Percentiles rank a stretch among this genome's conserved stretches.
Evolutionary conservation across 1,139 yeast genomes (phyloP).

Genomic region (Wickerhamomyces sp.): DNA sequence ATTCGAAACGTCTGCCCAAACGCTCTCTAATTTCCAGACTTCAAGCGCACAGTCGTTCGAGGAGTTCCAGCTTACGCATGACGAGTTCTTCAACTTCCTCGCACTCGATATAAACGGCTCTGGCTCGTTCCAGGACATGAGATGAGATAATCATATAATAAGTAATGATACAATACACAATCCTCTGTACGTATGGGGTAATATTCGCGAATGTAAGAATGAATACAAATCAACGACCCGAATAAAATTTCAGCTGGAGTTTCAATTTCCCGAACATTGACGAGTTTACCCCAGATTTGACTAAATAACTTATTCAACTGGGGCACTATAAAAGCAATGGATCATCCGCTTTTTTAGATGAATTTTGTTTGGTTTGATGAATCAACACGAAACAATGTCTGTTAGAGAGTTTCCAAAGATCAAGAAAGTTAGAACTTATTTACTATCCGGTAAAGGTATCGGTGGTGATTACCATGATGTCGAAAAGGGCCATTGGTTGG

Average conservation of each 20-base stretch:
- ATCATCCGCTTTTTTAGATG: not conserved
- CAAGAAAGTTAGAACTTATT: conserved; percentile 37
- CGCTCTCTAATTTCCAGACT: conserved; percentile 13
- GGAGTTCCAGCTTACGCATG: conserved; percentile 27
- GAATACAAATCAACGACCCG: too few relatives aligned
- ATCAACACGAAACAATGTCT: too few relatives aligned
- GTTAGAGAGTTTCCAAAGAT: conserved; percentile 36
- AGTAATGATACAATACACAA: not conserved
- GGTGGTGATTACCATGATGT: conserved; percentile 50
- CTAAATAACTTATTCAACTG: not conserved
- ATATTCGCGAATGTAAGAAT: too few relatives aligned
- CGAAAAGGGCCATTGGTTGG: conserved; percentile 43
- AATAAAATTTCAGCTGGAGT: too few relatives aligned
- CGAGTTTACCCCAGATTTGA: not conserved
- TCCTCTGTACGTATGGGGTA: not conserved
- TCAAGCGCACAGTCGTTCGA: conserved; percentile 15
- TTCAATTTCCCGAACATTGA: too few relatives aligned
- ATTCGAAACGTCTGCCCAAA: conserved; percentile 4
- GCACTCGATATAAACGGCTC: conserved; percentile 22
- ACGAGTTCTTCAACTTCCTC: conserved; percentile 26
- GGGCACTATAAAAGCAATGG: not conserved
- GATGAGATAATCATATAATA: not conserved
- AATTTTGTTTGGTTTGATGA: too few relatives aligned
- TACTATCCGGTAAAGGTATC: conserved; percentile 39
- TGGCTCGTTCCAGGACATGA: conserved; percentile 15